phyloP scores from a whole-genome alignment of 768 basidiomycete genomes.

The Phaeotremella fagi region DNA sequence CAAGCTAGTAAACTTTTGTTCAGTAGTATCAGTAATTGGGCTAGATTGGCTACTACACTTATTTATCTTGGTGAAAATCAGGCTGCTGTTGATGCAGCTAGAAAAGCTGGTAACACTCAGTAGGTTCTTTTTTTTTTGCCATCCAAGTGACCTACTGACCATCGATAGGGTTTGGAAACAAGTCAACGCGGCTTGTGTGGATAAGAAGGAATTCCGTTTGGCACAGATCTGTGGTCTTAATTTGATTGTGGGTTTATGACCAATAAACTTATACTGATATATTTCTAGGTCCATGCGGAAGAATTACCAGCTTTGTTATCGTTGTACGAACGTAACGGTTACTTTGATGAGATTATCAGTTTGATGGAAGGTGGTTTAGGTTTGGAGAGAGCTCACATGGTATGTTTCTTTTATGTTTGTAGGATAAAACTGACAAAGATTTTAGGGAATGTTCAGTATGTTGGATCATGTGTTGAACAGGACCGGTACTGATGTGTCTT shows the following conservation, averaged over 20 bases:
- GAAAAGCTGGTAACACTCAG: slow-evolving; percentile 99
- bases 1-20: slow-evolving; percentile 95
- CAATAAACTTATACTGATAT: neutral
- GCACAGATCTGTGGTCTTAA: slow-evolving; percentile 99
- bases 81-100: slow-evolving; percentile 95
- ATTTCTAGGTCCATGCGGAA: slow-evolving; percentile 35
- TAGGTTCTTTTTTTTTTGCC: no score
- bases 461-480: neutral
- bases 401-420: slow-evolving; percentile 4
- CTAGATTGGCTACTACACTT: slow-evolving; percentile 91
- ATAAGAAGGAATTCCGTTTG: slow-evolving; percentile 93
- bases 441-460: slow-evolving; percentile 28
- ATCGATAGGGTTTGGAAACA: slow-evolving; percentile 96
- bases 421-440: neutral
- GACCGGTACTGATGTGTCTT: slow-evolving; percentile 17
- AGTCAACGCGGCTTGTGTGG: slow-evolving; percentile 95
- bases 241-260: slow-evolving; percentile 75
- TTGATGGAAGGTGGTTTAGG: slow-evolving; percentile 93
- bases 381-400: slow-evolving; percentile 86
- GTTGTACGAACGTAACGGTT: slow-evolving; percentile 82
- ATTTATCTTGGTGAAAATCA: slow-evolving; percentile 99
- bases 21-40: slow-evolving; percentile 97
- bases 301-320: slow-evolving; percentile 58
- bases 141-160: neutral
- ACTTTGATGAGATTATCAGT: slow-evolving; percentile 88